phyloP scores from a whole-genome alignment of 768 basidiomycete species.

The Mycena chlorophos region DNA sequence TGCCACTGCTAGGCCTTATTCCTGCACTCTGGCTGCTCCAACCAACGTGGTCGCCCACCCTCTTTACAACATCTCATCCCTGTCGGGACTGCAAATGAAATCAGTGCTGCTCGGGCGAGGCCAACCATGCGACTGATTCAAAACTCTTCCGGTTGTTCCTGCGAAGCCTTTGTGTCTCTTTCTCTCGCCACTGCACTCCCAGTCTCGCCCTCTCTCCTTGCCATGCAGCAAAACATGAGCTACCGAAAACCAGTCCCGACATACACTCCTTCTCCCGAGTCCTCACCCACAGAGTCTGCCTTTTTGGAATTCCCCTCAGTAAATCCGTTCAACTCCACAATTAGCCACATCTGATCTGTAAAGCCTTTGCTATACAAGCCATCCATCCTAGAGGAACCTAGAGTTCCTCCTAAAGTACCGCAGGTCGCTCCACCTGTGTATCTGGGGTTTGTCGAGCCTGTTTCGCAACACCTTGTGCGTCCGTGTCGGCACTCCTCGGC shows the following conservation, averaged over 20 bases:
- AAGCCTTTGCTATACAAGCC: background rate
- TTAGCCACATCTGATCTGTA: background rate
- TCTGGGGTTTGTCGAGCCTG: background rate
- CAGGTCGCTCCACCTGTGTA: conserved; percentile 14
- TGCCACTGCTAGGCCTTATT: no score
- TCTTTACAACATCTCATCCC: background rate
- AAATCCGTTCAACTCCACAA: background rate
- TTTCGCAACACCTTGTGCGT: conserved; percentile 7
- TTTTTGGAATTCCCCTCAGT: background rate
- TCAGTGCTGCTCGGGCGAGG: background rate
- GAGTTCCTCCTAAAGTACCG: conserved; percentile 5
- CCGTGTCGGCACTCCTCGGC: background rate
- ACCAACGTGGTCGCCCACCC: background rate
- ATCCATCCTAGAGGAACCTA: background rate
- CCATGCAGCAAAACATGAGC: conserved; percentile 50
- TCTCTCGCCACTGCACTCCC: background rate
- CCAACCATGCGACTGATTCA: background rate
- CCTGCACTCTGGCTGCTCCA: background rate
- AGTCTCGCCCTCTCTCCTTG: background rate
- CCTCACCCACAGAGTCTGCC: conserved; percentile 32
- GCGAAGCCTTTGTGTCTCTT: background rate
- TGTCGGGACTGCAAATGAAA: background rate
- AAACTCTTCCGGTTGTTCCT: conserved; percentile 1
- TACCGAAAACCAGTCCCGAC: conserved; percentile 71
- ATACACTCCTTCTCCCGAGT: conserved; percentile 65